Evolutionary conservation across 257 asterid genomes (phyloP), one percentile per base, ranked within the genome.

Genomic region (Hygrophila difformis): DNA sequence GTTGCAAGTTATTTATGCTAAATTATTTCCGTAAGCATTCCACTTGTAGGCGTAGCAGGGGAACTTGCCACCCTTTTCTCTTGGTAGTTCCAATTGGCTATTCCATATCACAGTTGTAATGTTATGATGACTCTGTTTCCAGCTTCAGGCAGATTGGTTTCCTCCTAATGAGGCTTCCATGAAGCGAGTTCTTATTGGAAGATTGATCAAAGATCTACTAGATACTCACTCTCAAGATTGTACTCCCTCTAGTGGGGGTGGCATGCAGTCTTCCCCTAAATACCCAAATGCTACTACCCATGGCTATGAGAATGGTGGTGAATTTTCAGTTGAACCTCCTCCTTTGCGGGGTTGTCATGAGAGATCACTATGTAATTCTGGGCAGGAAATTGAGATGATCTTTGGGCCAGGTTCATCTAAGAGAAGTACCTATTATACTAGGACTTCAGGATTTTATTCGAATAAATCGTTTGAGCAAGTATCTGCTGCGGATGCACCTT

Each of bases 131-230:
- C 53, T 18, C 31, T 29, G 47, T 53, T 70, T 72, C 34, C 91
- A 77, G 93, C 93, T 79, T 44, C 74, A 63, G 51, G 56, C 57
- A 7, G 73, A 73, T 69, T 89, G 98, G 98, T 89, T 89, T 60
- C 93, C 81, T 18, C 72, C 91, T 15, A 62, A 63, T 36, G 98
- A 85, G 58, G 93, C 94, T 65, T 85, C 84, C 13, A 35, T 76
- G 45, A 89, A 85, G 63, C 75, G 98, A 38, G 65, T 69, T 56
- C 75, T 49, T 42, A 73, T 89, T 37, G 87, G 78, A 68, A 75
- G 70, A 63, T 61, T 89, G 68, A 79, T 89, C 58, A 62, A 63
- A 56, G 63, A 57, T 55, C 85, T 89, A 51, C 77, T 76, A 23
- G 70, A 65, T 23, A 65, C 67, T 54, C 66, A 62, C 42, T 51